These are phyloP conservation scores for Misopates orontium DNA, from an alignment of 257 asterid species.

Conservation along the genomic window DNA sequence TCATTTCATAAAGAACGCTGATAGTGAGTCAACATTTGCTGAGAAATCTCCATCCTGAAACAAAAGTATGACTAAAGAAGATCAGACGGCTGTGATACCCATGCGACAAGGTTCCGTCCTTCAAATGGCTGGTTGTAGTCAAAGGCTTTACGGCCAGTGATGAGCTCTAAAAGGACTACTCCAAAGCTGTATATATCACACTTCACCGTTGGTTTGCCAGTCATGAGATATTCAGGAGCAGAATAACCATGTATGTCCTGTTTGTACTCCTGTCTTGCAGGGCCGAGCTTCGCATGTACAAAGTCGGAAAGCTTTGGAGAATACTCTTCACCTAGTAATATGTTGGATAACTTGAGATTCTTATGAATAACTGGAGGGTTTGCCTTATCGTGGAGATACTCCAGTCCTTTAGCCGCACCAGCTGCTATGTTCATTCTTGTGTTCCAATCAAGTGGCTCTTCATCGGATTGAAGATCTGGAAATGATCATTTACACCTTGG, in stretches of 20 bases:
- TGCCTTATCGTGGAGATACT: conserved; percentile 97
- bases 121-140: conserved; percentile 82
- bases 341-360: conserved; percentile 95
- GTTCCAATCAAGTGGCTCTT: conserved; percentile 95
- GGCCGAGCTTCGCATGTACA: conserved; percentile 97
- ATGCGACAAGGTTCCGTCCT: conserved; percentile 89
- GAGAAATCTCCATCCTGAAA: too few species aligned
- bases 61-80: background rate
- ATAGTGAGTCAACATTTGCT: background rate
- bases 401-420: conserved; percentile 98
- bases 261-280: conserved; percentile 97
- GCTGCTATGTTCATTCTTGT: too few species aligned
- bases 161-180: conserved; percentile 90
- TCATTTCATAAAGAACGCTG: background rate
- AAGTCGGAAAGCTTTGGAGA: conserved; percentile 90
- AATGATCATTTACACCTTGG: too few species aligned
- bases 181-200: conserved; percentile 98
- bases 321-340: conserved; percentile 81
- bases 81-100: conserved; percentile 73
- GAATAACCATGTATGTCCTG: conserved; percentile 98
- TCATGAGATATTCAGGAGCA: conserved; percentile 99
- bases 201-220: conserved; percentile 99
- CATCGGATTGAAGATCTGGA: conserved; percentile 90
- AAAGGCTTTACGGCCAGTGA: conserved; percentile 84
- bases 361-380: conserved; percentile 93